phyloP scores from a whole-genome alignment of 176 grass and related monocot genomes.

The Avena insularis region DNA sequence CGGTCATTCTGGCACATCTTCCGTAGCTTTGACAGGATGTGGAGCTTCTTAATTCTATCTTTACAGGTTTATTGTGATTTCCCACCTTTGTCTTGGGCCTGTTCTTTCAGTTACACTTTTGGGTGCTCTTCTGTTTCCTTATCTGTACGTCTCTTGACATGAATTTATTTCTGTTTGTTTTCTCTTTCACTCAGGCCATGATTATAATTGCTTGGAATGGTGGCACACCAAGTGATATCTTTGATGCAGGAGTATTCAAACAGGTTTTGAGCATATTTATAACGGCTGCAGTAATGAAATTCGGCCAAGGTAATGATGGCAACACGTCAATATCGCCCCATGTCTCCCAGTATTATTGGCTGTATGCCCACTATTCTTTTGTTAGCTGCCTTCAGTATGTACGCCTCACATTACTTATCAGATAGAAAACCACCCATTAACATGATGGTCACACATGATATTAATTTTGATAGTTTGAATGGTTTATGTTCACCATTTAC shows the following conservation, averaged over 20 bases:
- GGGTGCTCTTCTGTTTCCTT: slow-evolving; percentile 31
- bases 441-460: background rate
- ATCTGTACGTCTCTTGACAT: background rate
- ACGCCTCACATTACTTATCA: background rate
- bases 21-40: slow-evolving; percentile 98
- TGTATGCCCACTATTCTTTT: slow-evolving; percentile 3
- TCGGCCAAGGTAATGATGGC: slow-evolving; percentile 66
- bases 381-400: background rate
- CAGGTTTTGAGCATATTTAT: slow-evolving; percentile 97
- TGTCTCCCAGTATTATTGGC: background rate
- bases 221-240: slow-evolving; percentile 83
- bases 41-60: slow-evolving; percentile 91
- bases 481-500: background rate
- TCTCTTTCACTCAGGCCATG: slow-evolving; percentile 69
- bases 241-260: slow-evolving; percentile 84
- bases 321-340: background rate
- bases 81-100: slow-evolving; percentile 21
- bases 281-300: slow-evolving; percentile 79
- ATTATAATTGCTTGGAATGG: slow-evolving; percentile 96
- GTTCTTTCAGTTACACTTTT: slow-evolving; percentile 39
- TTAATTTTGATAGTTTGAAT: background rate
- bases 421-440: background rate
- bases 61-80: slow-evolving; percentile 68
- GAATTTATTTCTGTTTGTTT: background rate
- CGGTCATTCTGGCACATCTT: slow-evolving; percentile 98